These are phyloP conservation scores for Camelina laxa DNA, from an alignment of 345 rosid genomes.

Conservation along the genomic window DNA sequence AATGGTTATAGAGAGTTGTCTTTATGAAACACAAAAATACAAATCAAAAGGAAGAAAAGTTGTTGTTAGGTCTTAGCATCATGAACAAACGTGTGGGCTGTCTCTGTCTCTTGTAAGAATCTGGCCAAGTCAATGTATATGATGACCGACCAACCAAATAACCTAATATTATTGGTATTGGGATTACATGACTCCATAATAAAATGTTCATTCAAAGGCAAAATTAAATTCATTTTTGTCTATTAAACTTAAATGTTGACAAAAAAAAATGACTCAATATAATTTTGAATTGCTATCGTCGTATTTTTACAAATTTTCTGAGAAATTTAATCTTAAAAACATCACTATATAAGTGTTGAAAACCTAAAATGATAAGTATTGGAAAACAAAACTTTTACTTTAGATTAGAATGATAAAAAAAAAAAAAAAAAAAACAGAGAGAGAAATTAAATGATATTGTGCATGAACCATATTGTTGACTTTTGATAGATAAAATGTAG, in stretches of 20 bases:
- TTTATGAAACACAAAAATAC: conserved; percentile 20
- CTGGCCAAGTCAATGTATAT: conserved; percentile 9
- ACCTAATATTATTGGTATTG: background rate
- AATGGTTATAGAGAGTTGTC: background rate
- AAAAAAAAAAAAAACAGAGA: too few relatives aligned
- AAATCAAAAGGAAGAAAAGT: conserved; percentile 14
- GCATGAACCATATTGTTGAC: background rate
- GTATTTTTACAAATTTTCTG: background rate
- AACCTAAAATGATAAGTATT: too few relatives aligned
- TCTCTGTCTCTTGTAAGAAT: conserved; percentile 31
- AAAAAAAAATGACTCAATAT: background rate
- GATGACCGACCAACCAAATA: conserved; percentile 33
- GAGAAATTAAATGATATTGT: too few relatives aligned
- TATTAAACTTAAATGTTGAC: background rate
- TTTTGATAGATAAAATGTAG: background rate
- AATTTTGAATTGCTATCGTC: background rate
- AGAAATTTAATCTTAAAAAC: background rate
- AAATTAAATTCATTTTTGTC: background rate
- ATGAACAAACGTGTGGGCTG: conserved; percentile 41
- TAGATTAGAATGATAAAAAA: too few relatives aligned
- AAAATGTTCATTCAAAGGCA: background rate
- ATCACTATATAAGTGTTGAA: too few relatives aligned
- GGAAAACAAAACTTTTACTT: too few relatives aligned
- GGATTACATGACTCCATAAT: background rate
- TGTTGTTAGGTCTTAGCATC: conserved; percentile 26